Percentiles rank a stretch among this genome's conserved stretches.
phyloP scores from a whole-genome alignment of 1,139 yeast genomes.

The Pichiaceae sp. region DNA sequence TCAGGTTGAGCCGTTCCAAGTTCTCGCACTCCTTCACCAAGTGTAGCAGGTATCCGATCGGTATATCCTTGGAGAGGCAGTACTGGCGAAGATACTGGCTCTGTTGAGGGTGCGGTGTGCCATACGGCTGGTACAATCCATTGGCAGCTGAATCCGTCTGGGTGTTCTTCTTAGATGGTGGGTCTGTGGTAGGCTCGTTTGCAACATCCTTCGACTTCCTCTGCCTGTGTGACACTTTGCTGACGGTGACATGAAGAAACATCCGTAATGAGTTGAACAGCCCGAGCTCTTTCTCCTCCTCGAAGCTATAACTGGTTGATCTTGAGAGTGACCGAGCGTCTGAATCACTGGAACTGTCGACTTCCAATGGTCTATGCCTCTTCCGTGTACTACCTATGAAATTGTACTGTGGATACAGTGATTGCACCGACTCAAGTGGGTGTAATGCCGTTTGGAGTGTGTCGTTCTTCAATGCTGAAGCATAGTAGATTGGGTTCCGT shows the following conservation, averaged over 20 bases:
- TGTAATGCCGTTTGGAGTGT: no score
- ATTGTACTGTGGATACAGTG: no score
- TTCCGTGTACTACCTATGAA: no score
- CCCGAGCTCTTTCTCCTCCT: conserved; percentile 1
- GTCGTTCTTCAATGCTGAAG: background rate
- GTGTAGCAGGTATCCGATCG: conserved; percentile 60
- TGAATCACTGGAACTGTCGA: no score
- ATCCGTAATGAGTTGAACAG: conserved; percentile 2
- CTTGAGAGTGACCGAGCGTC: background rate
- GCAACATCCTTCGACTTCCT: background rate
- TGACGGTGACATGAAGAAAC: background rate
- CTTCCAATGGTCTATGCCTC: no score
- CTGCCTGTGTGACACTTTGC: background rate
- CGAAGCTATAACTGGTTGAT: background rate
- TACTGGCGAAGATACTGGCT: conserved; percentile 50
- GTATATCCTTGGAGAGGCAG: conserved; percentile 55
- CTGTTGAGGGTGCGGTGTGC: conserved; percentile 46
- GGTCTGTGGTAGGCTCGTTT: background rate
- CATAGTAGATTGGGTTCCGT: conserved; percentile 1
- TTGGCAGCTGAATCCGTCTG: background rate
- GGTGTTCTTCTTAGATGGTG: background rate
- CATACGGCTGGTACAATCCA: conserved; percentile 20
- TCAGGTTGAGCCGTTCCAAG: conserved; percentile 39
- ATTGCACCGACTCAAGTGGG: no score
- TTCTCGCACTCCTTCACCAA: conserved; percentile 53